Conservation (phyloP, 2,329 filamentous ascomycete genomes). For the Pyrenophora graminea region DNA sequence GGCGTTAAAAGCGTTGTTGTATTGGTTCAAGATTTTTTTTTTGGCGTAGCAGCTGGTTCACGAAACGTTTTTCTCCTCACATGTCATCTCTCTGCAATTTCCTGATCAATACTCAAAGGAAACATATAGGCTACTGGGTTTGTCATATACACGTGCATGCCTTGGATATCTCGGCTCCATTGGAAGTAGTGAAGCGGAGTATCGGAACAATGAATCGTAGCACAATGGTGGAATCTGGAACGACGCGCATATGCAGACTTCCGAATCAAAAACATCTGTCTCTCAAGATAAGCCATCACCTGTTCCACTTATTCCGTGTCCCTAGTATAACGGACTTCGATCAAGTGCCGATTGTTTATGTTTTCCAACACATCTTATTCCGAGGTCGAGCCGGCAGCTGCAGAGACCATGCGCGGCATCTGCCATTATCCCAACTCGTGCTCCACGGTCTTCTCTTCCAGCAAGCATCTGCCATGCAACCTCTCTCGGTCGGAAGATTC, state of each 20-base stretch:
- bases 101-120: neutral
- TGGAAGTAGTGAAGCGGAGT: conserved; percentile 2
- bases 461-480: no score
- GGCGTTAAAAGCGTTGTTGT: conserved; percentile 12
- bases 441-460: no score
- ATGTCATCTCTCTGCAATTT: neutral
- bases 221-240: conserved; percentile 1
- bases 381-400: no score
- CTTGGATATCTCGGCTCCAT: conserved; percentile 1
- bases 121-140: neutral
- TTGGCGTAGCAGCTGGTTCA: conserved; percentile 1
- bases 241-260: conserved; percentile 1
- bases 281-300: no score
- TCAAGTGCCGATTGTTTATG: no score
- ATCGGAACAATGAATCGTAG: conserved; percentile 3
- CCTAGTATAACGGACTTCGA: no score
- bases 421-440: no score
- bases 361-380: no score
- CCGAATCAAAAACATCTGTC: neutral
- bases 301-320: no score
- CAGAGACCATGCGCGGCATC: no score
- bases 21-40: neutral
- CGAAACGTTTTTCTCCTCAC: conserved; percentile 1
- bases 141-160: neutral
- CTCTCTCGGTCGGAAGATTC: no score